A percentile compares a stretch with the other conserved stretches of the same genome.
Conservation (phyloP, 2,329 filamentous ascomycete species). For the Aspergillus novoparasiticus region DNA sequence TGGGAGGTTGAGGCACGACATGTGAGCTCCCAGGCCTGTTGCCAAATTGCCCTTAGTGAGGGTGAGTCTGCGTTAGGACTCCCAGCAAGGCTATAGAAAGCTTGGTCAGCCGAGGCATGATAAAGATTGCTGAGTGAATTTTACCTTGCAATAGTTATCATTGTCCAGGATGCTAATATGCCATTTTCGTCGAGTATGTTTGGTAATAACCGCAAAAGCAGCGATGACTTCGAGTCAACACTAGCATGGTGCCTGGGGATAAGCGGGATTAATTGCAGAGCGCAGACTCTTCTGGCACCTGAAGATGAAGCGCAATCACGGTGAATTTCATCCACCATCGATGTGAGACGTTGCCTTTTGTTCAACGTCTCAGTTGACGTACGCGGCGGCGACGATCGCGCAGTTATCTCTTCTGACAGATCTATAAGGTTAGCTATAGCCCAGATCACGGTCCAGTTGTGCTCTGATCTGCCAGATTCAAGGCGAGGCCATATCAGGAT, state of each 20-base stretch:
- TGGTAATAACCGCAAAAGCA: slow-evolving; percentile 61
- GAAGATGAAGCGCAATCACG: slow-evolving; percentile 39
- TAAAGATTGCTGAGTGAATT: slow-evolving; percentile 24
- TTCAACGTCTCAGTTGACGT: slow-evolving; percentile 21
- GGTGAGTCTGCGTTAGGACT: slow-evolving; percentile 38
- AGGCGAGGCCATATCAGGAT: slow-evolving; percentile 40
- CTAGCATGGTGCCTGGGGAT: slow-evolving; percentile 51
- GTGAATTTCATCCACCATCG: slow-evolving; percentile 39
- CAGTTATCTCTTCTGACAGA: slow-evolving; percentile 34
- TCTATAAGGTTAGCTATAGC: slow-evolving; percentile 44
- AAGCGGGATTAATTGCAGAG: slow-evolving; percentile 59
- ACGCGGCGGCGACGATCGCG: slow-evolving; percentile 11
- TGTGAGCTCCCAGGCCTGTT: slow-evolving; percentile 74
- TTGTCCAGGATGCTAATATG: slow-evolving; percentile 73
- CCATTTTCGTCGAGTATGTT: slow-evolving; percentile 71
- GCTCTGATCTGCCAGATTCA: slow-evolving; percentile 38
- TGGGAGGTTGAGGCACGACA: slow-evolving; percentile 70
- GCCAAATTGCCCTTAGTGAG: slow-evolving; percentile 61
- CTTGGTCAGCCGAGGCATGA: slow-evolving; percentile 11
- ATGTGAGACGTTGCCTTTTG: slow-evolving; percentile 42
- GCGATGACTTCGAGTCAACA: slow-evolving; percentile 55
- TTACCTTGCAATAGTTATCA: slow-evolving; percentile 79
- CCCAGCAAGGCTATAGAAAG: slow-evolving; percentile 34
- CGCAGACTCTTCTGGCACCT: slow-evolving; percentile 47
- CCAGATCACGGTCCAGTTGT: slow-evolving; percentile 45